phyloP scores from a whole-genome alignment of 805 yeast genomes.

The Yamadazyma akitaensis region DNA sequence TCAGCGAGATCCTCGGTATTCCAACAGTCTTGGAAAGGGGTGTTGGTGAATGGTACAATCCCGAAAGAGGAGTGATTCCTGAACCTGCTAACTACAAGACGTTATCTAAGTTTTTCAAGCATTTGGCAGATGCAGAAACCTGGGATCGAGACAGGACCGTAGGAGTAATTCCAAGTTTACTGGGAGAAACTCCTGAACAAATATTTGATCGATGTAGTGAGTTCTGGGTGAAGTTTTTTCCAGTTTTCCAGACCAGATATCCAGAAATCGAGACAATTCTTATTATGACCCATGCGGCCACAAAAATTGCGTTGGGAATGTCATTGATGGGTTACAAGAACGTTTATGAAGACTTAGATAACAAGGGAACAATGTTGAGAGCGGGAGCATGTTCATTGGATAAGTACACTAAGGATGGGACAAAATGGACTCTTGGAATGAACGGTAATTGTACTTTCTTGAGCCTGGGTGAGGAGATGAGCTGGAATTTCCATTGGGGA shows the following conservation, averaged over 20 bases:
- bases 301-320: conserved; percentile 85
- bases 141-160: conserved; percentile 52
- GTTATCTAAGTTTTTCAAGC: conserved; percentile 53
- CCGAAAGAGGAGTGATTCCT: conserved; percentile 67
- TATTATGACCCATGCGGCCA: conserved; percentile 90
- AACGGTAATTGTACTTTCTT: conserved; percentile 77
- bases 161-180: conserved; percentile 54
- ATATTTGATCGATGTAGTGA: conserved; percentile 56
- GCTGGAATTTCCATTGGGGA: conserved; percentile 77
- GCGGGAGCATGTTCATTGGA: conserved; percentile 89
- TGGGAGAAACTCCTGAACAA: conserved; percentile 76
- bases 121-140: conserved; percentile 27
- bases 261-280: conserved; percentile 64
- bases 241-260: conserved; percentile 49
- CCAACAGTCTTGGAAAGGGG: conserved; percentile 74
- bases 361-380: conserved; percentile 40
- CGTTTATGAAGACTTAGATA: conserved; percentile 51
- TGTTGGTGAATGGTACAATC: conserved; percentile 87
- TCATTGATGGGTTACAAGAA: conserved; percentile 53
- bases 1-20: conserved; percentile 55
- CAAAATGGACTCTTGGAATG: conserved; percentile 57
- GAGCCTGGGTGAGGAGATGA: conserved; percentile 83
- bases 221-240: conserved; percentile 57
- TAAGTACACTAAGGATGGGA: conserved; percentile 37
- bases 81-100: conserved; percentile 54